A percentile compares a stretch with the other conserved stretches of the same genome.
These are phyloP conservation scores for Tulasnella calospora DNA, from an alignment of 768 basidiomycete species.

Conservation along the genomic window DNA sequence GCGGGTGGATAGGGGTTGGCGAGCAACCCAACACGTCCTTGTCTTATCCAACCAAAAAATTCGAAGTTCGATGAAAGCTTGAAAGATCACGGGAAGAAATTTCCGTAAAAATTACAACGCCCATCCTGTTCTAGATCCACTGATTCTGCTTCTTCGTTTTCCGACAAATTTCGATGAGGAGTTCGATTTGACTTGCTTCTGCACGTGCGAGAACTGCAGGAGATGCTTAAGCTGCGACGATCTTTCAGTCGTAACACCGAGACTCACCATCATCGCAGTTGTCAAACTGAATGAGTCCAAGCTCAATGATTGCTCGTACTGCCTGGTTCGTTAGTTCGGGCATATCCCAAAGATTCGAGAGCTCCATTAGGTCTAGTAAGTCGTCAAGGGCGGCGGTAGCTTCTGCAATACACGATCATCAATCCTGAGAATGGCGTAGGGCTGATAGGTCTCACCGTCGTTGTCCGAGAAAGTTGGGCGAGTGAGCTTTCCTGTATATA, in stretches of 20 bases:
- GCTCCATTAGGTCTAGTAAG: neutral
- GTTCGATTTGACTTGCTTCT: too few species aligned
- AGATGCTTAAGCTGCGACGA: too few species aligned
- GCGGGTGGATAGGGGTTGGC: too few species aligned
- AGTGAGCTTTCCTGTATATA: neutral
- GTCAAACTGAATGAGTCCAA: neutral
- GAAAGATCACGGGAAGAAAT: too few species aligned
- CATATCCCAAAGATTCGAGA: slow-evolving; percentile 10
- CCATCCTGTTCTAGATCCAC: too few species aligned
- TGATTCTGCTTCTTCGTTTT: neutral
- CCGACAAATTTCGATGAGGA: neutral
- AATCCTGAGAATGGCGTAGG: neutral
- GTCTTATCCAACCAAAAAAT: too few species aligned
- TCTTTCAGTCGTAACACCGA: too few species aligned
- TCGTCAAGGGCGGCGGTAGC: neutral
- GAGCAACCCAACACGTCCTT: too few species aligned
- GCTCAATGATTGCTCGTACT: neutral
- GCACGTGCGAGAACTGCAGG: neutral
- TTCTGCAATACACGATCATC: neutral
- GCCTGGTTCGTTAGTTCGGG: neutral
- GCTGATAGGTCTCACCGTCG: neutral
- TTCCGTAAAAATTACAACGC: too few species aligned
- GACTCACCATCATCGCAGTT: slow-evolving; percentile 9
- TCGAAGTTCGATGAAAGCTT: too few species aligned
- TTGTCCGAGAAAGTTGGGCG: neutral